A percentile compares a stretch with the other conserved stretches of the same genome.
phyloP scores from a whole-genome alignment of 805 yeast species.

The Yamadazyma philogaea region DNA sequence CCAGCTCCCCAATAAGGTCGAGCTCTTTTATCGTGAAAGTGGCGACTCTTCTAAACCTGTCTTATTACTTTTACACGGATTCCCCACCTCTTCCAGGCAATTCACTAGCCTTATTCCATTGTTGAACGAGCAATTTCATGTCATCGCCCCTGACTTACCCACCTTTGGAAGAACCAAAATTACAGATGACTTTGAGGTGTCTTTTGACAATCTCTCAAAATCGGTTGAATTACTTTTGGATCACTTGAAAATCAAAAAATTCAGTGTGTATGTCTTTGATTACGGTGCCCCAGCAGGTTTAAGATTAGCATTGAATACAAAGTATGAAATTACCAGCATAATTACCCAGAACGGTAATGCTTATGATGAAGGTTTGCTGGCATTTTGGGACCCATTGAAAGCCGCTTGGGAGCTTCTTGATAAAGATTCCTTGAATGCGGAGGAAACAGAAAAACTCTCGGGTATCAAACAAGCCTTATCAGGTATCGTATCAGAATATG shows the following conservation, averaged over 20 bases:
- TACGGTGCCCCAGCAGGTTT: conserved; percentile 45
- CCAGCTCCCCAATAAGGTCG: conserved; percentile 14
- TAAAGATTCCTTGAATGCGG: conserved; percentile 4
- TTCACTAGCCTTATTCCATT: conserved; percentile 36
- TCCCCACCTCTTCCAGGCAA: conserved; percentile 42
- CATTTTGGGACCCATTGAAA: conserved; percentile 37
- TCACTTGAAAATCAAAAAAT: conserved; percentile 22
- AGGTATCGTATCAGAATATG: conserved; percentile 12
- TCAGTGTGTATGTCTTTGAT: conserved; percentile 38
- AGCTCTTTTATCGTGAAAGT: conserved; percentile 18
- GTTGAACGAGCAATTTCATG: conserved; percentile 32
- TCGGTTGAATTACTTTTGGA: conserved; percentile 29
- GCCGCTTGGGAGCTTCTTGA: conserved; percentile 28
- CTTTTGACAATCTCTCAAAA: conserved; percentile 30
- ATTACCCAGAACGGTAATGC: conserved; percentile 45
- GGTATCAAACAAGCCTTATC: conserved; percentile 13
- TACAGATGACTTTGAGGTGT: conserved; percentile 24
- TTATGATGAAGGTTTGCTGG: conserved; percentile 40
- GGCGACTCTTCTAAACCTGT: conserved; percentile 22
- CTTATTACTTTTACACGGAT: conserved; percentile 43
- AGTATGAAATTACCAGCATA: conserved; percentile 27
- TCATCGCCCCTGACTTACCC: conserved; percentile 47
- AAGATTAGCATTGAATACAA: conserved; percentile 33
- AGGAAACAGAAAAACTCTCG: conserved; percentile 13
- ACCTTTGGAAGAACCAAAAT: conserved; percentile 37